These are phyloP conservation scores for Pichia sorboxylosa DNA, from an alignment of 1,139 yeast genomes.

Conservation along the genomic window DNA sequence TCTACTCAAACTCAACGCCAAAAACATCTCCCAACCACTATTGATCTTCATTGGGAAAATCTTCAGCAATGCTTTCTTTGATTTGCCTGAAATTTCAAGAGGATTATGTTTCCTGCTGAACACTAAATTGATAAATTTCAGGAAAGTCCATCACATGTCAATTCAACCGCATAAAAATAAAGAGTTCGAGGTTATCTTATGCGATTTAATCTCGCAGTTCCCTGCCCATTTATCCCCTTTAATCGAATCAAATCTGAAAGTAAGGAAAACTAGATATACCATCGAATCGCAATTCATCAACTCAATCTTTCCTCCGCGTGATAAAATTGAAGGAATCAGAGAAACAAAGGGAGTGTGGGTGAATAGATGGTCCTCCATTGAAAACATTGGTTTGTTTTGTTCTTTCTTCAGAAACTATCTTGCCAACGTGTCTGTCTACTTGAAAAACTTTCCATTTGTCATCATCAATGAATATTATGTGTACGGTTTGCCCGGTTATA, in stretches of 20 bases:
- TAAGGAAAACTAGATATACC: conserved; percentile 16
- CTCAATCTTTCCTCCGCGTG: conserved; percentile 33
- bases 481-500: conserved; percentile 26
- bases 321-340: conserved; percentile 43
- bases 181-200: conserved; percentile 9
- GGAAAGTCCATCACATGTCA: conserved; percentile 14
- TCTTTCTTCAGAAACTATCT: conserved; percentile 66
- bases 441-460: conserved; percentile 10
- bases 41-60: conserved; percentile 76
- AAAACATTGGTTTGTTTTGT: conserved; percentile 43
- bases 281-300: conserved; percentile 22
- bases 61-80: conserved; percentile 55
- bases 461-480: conserved; percentile 11
- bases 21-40: conserved; percentile 45
- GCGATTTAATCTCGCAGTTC: conserved; percentile 19
- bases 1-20: conserved; percentile 39
- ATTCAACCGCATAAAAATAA: conserved; percentile 8
- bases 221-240: conserved; percentile 31
- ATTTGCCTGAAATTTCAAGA: conserved; percentile 48
- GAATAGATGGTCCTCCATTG: conserved; percentile 45
- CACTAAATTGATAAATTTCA: conserved; percentile 34
- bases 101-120: conserved; percentile 52
- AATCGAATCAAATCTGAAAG: conserved; percentile 25
- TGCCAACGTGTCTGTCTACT: conserved; percentile 12
- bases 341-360: conserved; percentile 66